Conservation (phyloP, 2,329 filamentous ascomycete species). For the Colletotrichum lini region DNA sequence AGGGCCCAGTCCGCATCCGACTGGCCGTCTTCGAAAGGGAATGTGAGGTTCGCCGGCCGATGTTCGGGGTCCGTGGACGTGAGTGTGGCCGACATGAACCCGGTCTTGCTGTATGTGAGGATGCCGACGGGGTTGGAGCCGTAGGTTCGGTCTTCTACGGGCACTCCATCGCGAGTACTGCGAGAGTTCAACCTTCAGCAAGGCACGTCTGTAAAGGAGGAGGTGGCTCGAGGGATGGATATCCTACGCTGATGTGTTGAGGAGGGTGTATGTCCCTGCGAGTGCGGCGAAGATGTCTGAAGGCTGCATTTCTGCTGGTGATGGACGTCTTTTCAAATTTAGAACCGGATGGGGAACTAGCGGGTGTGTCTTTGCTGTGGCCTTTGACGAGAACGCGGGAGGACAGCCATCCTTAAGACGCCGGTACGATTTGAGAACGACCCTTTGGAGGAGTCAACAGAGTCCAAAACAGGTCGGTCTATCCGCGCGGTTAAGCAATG, state of each 20-base stretch:
- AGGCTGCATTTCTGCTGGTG: constrained; percentile 25
- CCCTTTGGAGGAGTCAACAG: neutral
- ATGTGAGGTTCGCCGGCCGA: constrained; percentile 46
- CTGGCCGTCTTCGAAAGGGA: constrained; percentile 43
- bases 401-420: neutral
- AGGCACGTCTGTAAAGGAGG: neutral
- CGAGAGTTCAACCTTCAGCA: neutral
- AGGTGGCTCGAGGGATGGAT: neutral
- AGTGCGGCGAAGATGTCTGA: constrained; percentile 33
- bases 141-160: constrained; percentile 41
- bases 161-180: constrained; percentile 39
- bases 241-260: constrained; percentile 39
- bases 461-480: neutral
- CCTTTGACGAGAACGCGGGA: neutral
- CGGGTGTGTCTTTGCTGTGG: neutral
- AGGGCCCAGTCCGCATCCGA: constrained; percentile 48
- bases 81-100: constrained; percentile 49
- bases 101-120: constrained; percentile 46
- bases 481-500: neutral
- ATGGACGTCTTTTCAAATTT: neutral
- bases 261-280: constrained; percentile 39
- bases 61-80: constrained; percentile 46
- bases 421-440: neutral
- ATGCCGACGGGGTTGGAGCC: constrained; percentile 45
- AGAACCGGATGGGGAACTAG: neutral